A percentile compares a stretch with the other conserved stretches of the same genome.
phyloP scores from a whole-genome alignment of 1,139 yeast species.

The Debaryomyces subglobosus region DNA sequence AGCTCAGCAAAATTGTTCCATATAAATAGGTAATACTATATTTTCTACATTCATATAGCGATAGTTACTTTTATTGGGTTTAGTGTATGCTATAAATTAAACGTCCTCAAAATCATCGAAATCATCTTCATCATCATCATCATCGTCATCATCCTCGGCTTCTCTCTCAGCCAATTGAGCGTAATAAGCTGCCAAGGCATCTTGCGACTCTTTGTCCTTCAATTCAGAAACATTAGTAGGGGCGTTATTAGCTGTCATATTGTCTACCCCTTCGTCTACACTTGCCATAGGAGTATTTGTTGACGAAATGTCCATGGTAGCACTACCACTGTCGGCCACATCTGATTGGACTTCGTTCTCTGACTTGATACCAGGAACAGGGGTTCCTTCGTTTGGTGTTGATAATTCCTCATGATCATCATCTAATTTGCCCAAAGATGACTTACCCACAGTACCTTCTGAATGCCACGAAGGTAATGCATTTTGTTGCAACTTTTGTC shows the following conservation, averaged over 20 bases:
- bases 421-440: constrained; percentile 52
- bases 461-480: constrained; percentile 97
- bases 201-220: constrained; percentile 68
- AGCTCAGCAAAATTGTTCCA: not conserved
- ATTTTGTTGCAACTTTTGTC: constrained; percentile 79
- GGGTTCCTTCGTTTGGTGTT: constrained; percentile 20
- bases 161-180: constrained; percentile 69
- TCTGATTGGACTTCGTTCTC: constrained; percentile 11
- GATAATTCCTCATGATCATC: constrained; percentile 29
- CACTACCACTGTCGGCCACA: constrained; percentile 11
- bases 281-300: constrained; percentile 4
- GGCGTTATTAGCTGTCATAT: constrained; percentile 7
- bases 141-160: constrained; percentile 63
- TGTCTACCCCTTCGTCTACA: not conserved
- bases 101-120: constrained; percentile 55
- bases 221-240: constrained; percentile 29
- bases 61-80: not conserved
- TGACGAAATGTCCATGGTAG: constrained; percentile 12
- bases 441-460: constrained; percentile 79
- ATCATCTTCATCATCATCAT: constrained; percentile 52
- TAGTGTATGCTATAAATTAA: constrained; percentile 15
- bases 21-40: not conserved
- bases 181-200: constrained; percentile 78
- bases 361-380: constrained; percentile 16
- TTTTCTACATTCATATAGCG: not conserved